phyloP scores from a whole-genome alignment of 1,139 yeast genomes.

The Meyerozyma sp. region DNA sequence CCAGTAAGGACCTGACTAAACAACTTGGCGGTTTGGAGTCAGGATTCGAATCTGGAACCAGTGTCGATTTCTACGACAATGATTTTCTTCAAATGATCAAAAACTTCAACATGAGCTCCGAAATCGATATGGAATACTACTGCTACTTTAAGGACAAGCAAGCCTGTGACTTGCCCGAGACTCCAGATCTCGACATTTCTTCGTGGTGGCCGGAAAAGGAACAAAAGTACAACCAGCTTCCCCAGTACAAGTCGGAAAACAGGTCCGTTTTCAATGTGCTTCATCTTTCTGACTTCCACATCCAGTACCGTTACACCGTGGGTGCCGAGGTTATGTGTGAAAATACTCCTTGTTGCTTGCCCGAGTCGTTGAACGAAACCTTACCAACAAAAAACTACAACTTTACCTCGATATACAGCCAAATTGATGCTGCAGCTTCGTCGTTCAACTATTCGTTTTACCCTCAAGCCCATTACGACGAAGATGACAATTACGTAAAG shows the following conservation, averaged over 20 bases:
- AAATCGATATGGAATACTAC: conserved; percentile 11
- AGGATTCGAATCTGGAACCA: conserved; percentile 20
- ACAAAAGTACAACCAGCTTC: conserved; percentile 5
- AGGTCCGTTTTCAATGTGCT: conserved; percentile 48
- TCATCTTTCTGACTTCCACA: conserved; percentile 62
- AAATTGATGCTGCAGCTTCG: conserved; percentile 8
- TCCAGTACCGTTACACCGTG: conserved; percentile 49
- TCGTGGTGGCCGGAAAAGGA: conserved; percentile 10
- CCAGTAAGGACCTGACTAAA: conserved; percentile 11
- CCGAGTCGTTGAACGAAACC: conserved; percentile 28
- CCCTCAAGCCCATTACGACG: conserved; percentile 34
- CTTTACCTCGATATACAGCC: conserved; percentile 22
- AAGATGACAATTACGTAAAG: conserved; percentile 27
- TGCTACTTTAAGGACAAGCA: conserved; percentile 10
- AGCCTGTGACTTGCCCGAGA: conserved; percentile 8
- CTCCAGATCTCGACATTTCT: conserved; percentile 6
- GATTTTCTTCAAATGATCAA: conserved; percentile 35
- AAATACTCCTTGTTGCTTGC: conserved; percentile 36
- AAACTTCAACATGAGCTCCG: conserved; percentile 31
- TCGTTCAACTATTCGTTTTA: conserved; percentile 19
- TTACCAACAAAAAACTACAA: conserved; percentile 24
- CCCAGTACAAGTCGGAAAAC: conserved; percentile 9
- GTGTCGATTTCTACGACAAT: conserved; percentile 33
- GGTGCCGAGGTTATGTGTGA: conserved; percentile 63
- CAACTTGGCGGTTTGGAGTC: conserved; percentile 11